Evolutionary conservation across 176 grass and related monocot species (phyloP), one percentile per base, ranked within the genome.

Genomic region (Ampelocalamus luodianensis): DNA sequence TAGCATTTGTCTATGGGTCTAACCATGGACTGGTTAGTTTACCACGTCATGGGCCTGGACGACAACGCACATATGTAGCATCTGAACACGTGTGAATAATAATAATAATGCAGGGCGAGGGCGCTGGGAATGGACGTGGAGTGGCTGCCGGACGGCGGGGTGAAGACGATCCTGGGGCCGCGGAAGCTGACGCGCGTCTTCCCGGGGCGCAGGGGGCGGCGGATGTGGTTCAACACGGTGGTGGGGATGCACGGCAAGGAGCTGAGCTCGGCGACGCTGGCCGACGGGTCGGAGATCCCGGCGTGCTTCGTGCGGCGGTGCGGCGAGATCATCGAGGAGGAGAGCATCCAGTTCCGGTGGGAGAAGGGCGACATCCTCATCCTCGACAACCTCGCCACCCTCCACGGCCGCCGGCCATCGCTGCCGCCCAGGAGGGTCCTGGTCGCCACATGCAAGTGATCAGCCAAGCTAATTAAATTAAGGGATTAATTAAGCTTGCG

Each of bases 181-280:
- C 63, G 90, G 37, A 36, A 77, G 72, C 54, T 92, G 17, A 94
- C 89, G 9, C 92, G 73, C 4, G 85, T 92, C 8, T 94, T 94
- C 68, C 92, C 89, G 0, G 49, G 65, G 3, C 40, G 87, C 3
- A 83, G 45, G 14, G 90, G 51, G 0, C 34, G 87, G 1, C 37
- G 85, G 63, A 94, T 94, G 90, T 94, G 90, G 90, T 94, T 94
- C 87, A 92, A 94, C 82, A 88, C 92, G 24, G 32, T 94, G 77
- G 87, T 94, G 22, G 90, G 90, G 16, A 92, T 92, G 90, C 90
- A 94, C 40, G 85, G 92, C 61, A 90, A 85, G 78, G 87, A 83
- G 78, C 60, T 85, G 0, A 94, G 92, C 87, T 90, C 90, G 3
- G 90, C 87, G 13, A 85, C 72, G n/a, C 50, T 86, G 46, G 87